Evolutionary conservation across 2,329 filamentous ascomycete species (phyloP).

Genomic region (Claviceps fusiformis): DNA sequence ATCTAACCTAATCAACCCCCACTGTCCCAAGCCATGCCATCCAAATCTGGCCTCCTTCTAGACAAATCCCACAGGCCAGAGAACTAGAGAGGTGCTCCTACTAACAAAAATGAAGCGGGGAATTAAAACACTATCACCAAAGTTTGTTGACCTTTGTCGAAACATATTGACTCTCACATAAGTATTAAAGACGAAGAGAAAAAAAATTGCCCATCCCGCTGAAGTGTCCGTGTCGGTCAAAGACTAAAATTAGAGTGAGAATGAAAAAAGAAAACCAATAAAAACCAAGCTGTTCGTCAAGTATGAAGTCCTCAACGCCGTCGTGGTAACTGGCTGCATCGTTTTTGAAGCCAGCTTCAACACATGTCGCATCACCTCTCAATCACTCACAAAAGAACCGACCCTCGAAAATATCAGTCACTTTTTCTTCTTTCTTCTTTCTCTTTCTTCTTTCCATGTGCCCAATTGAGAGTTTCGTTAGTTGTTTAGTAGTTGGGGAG

Average conservation of each 20-base stretch:
- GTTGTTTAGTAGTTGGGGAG: conserved; percentile 12
- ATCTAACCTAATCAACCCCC: too few species aligned
- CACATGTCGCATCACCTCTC: neutral
- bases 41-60: neutral
- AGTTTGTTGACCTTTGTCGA: conserved; percentile 3
- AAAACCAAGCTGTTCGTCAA: neutral
- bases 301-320: conserved; percentile 1
- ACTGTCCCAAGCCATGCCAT: neutral
- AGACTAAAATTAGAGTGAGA: neutral
- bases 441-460: neutral
- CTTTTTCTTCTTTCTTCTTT: neutral
- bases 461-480: neutral
- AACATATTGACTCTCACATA: conserved; percentile 3
- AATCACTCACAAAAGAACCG: neutral
- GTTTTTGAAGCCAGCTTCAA: neutral
- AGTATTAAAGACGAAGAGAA: conserved; percentile 1
- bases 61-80: neutral
- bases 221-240: conserved; percentile 1
- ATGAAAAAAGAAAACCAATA: neutral
- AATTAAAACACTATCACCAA: conserved; percentile 3
- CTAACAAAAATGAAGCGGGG: conserved; percentile 1
- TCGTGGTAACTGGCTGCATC: neutral
- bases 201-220: conserved; percentile 3
- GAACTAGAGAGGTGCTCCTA: neutral
- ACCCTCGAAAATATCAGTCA: neutral